Percentiles rank a stretch among this genome's conserved stretches.
Evolutionary conservation across 768 basidiomycete genomes (phyloP).

Genomic region (Pisolithus albus): DNA sequence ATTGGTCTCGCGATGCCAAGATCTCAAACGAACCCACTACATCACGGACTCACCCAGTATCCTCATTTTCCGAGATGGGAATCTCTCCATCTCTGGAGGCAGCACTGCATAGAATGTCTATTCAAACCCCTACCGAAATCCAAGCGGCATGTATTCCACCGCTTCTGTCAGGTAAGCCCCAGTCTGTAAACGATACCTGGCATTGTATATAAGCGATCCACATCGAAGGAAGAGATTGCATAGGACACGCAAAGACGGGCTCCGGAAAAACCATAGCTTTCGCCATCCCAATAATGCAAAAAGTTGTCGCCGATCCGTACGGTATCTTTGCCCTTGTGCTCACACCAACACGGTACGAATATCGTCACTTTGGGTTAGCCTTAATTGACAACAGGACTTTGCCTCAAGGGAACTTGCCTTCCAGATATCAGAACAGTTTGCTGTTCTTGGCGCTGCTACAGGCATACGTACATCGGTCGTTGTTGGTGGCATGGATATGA

Average conservation of each 20-base stretch:
- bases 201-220: not conserved
- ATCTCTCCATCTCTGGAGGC: conserved; percentile 53
- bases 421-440: conserved; percentile 95
- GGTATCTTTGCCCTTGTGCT: conserved; percentile 91
- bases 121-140: conserved; percentile 76
- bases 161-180: conserved; percentile 59
- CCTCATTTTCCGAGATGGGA: conserved; percentile 51
- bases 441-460: conserved; percentile 76
- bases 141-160: conserved; percentile 88
- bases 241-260: conserved; percentile 97
- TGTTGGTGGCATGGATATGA: conserved; percentile 99
- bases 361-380: not conserved
- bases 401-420: conserved; percentile 85
- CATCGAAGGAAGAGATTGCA: conserved; percentile 82
- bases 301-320: conserved; percentile 82
- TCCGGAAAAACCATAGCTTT: conserved; percentile 98
- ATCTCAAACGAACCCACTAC: conserved; percentile 5
- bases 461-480: conserved; percentile 82
- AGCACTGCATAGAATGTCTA: conserved; percentile 78
- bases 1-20: conserved; percentile 17
- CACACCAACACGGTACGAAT: conserved; percentile 83
- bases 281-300: conserved; percentile 89
- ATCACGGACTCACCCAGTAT: conserved; percentile 7
- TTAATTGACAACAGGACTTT: not conserved
- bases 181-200: not conserved